phyloP scores from a whole-genome alignment of 2,329 filamentous ascomycete species.

The Aspergillus ochraceus region DNA sequence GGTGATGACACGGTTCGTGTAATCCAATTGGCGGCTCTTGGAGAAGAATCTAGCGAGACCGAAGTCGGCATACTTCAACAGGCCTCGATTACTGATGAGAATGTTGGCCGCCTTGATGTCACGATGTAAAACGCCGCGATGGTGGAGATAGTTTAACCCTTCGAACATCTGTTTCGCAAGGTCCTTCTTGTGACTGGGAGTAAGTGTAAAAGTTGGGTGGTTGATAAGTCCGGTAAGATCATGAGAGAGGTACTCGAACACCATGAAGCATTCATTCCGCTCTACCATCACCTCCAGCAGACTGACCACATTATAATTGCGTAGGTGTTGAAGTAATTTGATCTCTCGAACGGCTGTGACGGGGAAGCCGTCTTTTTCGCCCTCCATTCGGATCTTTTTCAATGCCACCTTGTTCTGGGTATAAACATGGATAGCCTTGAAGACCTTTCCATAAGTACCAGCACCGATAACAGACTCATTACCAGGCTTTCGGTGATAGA shows the following conservation, averaged over 20 bases:
- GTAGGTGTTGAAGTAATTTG: constrained; percentile 90
- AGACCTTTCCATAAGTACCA: constrained; percentile 95
- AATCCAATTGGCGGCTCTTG: constrained; percentile 87
- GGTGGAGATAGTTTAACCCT: constrained; percentile 89
- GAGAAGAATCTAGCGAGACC: constrained; percentile 94
- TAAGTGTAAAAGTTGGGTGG: constrained; percentile 85
- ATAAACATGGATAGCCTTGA: constrained; percentile 79
- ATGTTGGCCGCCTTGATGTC: constrained; percentile 99
- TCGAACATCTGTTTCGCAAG: constrained; percentile 91
- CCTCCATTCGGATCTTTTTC: constrained; percentile 99
- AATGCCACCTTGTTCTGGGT: constrained; percentile 79
- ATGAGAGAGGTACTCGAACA: constrained; percentile 96
- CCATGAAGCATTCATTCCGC: constrained; percentile 98
- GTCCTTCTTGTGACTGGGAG: constrained; percentile 85
- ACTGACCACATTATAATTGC: constrained; percentile 81
- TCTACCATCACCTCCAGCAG: constrained; percentile 99
- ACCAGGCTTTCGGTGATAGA: constrained; percentile 93
- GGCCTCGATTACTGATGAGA: constrained; percentile 82
- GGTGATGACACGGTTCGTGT: constrained; percentile 97
- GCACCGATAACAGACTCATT: constrained; percentile 96
- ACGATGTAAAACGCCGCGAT: constrained; percentile 87
- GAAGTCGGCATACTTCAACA: constrained; percentile 93
- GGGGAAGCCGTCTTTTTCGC: constrained; percentile 97
- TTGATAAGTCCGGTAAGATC: constrained; percentile 94
- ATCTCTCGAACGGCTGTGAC: constrained; percentile 97